A percentile compares a stretch with the other conserved stretches of the same genome.
These are phyloP conservation scores for Carallia brachiata DNA, from an alignment of 345 rosid genomes.

Conservation along the genomic window DNA sequence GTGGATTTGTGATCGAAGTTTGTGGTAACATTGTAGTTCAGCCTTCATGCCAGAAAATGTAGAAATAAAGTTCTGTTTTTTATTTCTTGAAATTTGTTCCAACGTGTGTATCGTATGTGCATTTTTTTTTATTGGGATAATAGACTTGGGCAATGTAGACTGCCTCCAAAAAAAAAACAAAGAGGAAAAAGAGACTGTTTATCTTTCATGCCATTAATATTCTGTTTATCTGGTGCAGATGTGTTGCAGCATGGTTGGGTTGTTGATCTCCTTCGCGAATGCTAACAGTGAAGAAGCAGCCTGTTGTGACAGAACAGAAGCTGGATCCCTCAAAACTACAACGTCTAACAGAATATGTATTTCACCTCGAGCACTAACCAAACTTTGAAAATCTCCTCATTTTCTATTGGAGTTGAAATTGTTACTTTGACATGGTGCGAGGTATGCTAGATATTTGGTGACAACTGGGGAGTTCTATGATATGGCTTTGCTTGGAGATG, in stretches of 20 bases:
- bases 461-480: no score
- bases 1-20: neutral
- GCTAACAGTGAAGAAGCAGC: constrained; percentile 72
- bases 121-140: neutral
- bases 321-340: constrained; percentile 72
- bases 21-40: neutral
- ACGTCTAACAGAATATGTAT: constrained; percentile 75
- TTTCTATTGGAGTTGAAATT: neutral
- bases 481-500: neutral
- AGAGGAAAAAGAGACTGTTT: no score
- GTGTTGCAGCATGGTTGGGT: constrained; percentile 70
- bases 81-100: neutral
- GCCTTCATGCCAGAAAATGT: neutral
- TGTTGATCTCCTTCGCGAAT: constrained; percentile 57
- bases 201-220: neutral
- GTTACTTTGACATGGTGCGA: neutral
- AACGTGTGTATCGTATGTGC: neutral
- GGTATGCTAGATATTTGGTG: no score
- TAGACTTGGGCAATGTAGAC: neutral
- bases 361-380: constrained; percentile 66
- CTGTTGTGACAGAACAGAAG: constrained; percentile 55
- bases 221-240: constrained; percentile 39
- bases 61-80: neutral
- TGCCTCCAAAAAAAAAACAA: no score
- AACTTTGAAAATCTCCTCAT: neutral